Base-by-base conservation (phyloP, 179 eudicot genomes). In the Sideroxylon spinosum region DNA sequence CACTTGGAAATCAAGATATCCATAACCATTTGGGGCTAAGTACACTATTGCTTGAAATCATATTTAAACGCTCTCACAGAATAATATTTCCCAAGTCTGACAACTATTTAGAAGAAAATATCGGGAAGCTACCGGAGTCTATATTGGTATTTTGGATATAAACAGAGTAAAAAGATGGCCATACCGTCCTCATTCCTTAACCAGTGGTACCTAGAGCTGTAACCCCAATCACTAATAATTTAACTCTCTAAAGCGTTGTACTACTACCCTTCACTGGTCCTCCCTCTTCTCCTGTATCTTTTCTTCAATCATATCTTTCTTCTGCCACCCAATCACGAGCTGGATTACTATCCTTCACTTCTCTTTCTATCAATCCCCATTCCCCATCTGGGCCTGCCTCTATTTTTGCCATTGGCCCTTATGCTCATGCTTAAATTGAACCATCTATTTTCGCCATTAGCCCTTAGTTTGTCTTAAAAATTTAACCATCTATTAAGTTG, bases 261-360 rank as follows among this genome's bases (percentile, higher is more conserved):
- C 77, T 85, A 70, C 75, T 87, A 44, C 97, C 97, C 53, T 91
- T 94, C 79, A 90, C 84, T 28, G 98, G 97, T 67, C 99, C 98
- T 61, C 98, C 98, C 8, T 92, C 98, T 56, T 94, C 99, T 70
- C 99, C 99, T 26, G 97, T 97, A 71, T 90, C 98, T 55, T 93
- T 93, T 76, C 92, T 89, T 56, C 99, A 88, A 20, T 92, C 99
- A 5, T 98, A 90, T 79, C 92, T 98, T 50, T 89, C 88, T 22
- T 95, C 99, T 6, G 87, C 86, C 70, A 76, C 89, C 62, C 93
- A 92, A 49, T 86, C 98, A 74, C 98, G 97, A 19, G 88, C 86
- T 17, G 91, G 88, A 71, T 77, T 86, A 8, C 87, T 87, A 0
- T 90, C 92, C 49, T 84, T 88, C 46, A 84, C 83, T 57, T 90